Conservation (phyloP, 768 basidiomycete genomes). For the Lactarius akahatsu region DNA sequence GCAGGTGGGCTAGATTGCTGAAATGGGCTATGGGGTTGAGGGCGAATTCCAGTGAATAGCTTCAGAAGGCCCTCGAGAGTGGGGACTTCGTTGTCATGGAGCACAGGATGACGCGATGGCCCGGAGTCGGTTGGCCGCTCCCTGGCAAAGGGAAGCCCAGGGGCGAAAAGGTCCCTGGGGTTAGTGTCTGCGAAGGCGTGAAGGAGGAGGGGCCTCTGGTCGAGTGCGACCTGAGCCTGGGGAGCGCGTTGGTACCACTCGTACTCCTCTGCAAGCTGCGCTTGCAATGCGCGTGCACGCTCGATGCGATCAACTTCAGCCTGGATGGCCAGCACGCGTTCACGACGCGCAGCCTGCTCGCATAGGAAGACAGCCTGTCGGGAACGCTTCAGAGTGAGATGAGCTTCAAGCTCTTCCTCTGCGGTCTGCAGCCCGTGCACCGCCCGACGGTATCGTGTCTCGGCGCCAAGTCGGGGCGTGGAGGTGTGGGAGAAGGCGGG, state of each 20-base stretch:
- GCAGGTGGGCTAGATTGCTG: neutral
- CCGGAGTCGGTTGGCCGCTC: neutral
- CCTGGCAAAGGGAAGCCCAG: neutral
- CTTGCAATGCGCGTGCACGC: conserved; percentile 2
- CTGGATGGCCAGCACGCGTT: conserved; percentile 5
- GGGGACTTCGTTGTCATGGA: neutral
- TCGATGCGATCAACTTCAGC: conserved; percentile 9
- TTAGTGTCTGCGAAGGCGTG: neutral
- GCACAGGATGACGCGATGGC: neutral
- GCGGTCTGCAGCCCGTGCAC: conserved; percentile 23
- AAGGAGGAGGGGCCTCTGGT: neutral
- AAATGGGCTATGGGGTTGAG: neutral
- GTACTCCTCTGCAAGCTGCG: neutral
- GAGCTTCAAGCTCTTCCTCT: conserved; percentile 23
- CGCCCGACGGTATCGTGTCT: conserved; percentile 25
- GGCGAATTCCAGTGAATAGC: neutral
- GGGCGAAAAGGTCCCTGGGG: neutral
- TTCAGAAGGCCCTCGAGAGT: conserved; percentile 1
- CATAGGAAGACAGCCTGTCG: conserved; percentile 8
- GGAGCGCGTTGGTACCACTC: neutral
- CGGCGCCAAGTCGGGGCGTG: neutral
- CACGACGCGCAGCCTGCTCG: conserved; percentile 9
- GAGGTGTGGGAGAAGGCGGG: neutral
- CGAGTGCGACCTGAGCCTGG: neutral
- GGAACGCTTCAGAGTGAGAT: conserved; percentile 5